Base-by-base conservation (phyloP, 345 rosid genomes). In the Hirschfeldia incana region DNA sequence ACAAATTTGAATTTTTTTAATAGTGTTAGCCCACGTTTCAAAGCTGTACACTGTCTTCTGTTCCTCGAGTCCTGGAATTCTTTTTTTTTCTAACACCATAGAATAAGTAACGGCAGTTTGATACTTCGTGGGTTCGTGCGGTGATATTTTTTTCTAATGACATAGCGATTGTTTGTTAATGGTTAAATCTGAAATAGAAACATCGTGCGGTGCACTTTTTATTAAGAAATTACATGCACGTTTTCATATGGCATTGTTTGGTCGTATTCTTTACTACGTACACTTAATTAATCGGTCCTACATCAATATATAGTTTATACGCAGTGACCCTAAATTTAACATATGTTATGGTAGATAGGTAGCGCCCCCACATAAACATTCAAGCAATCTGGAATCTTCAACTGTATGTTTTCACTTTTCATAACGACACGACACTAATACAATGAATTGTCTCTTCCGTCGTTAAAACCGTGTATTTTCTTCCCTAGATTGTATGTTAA, bases 311-410 rank as follows among this genome's bases (percentile, higher is more conserved):
- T 26, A 30, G 69, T 30, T 17, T 64, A 9, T 27, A 61, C 66
- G 73, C 73, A 72, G 32, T 42, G 63, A 78, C 68, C 77, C 77
- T 72, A 15, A 32, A 53, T 53, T 62, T 55, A 36, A 70, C 42
- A 6, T 63, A 51, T 29, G 30, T 26, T 17, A 10, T 63, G 16
- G 1, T 62, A 33, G 36, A 49, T 70, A 11, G 65, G 16, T 61
- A 60, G 49, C 49, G 61, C 44, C 60, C 63, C 62, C 30, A 42
- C 49, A 42, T 2, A 11, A 3, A 42, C 49, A 42, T 42, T 42
- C 13, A 42, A 42, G 49, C 49, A 42, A 42, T 42, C 21, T 46
- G 37, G 36, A 32, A 15, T 44, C 7, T 72, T n/a, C 17, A 33
- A 12, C 1, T 29, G 37, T 61, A 5, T 53, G 59, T 53, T 11